Evolutionary conservation across 768 basidiomycete species (phyloP).

Genomic region (Lactarius psammicola): DNA sequence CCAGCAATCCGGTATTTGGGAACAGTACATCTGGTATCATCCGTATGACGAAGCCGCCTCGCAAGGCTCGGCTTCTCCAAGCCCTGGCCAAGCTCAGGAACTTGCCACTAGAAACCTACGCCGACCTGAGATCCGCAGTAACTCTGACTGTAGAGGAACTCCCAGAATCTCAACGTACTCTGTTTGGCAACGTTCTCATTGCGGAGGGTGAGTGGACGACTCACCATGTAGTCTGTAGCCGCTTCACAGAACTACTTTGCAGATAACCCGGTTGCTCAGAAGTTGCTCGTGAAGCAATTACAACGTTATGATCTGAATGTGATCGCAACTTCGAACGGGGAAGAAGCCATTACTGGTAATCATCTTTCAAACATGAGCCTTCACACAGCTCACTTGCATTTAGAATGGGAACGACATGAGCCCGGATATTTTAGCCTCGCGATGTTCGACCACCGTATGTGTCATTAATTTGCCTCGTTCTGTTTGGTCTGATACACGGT

Average conservation of each 20-base stretch:
- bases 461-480: background rate
- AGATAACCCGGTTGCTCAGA: constrained; percentile 74
- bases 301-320: constrained; percentile 61
- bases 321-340: constrained; percentile 61
- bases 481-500: background rate
- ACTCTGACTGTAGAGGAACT: constrained; percentile 48
- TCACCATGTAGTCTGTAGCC: background rate
- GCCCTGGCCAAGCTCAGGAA: constrained; percentile 60
- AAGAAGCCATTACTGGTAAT: constrained; percentile 60
- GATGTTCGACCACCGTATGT: constrained; percentile 68
- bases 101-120: constrained; percentile 45
- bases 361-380: background rate
- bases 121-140: constrained; percentile 40
- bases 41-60: constrained; percentile 70
- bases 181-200: constrained; percentile 66
- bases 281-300: constrained; percentile 64
- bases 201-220: constrained; percentile 55
- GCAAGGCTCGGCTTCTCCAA: constrained; percentile 58
- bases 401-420: constrained; percentile 67
- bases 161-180: constrained; percentile 48
- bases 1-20: constrained; percentile 51
- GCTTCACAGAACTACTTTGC: constrained; percentile 6
- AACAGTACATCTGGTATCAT: constrained; percentile 54
- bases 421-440: constrained; percentile 70
- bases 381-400: constrained; percentile 12